Percentiles rank a stretch among this genome's conserved stretches.
phyloP scores from a whole-genome alignment of 306 rosid genomes.

The Carpinus fangiana region DNA sequence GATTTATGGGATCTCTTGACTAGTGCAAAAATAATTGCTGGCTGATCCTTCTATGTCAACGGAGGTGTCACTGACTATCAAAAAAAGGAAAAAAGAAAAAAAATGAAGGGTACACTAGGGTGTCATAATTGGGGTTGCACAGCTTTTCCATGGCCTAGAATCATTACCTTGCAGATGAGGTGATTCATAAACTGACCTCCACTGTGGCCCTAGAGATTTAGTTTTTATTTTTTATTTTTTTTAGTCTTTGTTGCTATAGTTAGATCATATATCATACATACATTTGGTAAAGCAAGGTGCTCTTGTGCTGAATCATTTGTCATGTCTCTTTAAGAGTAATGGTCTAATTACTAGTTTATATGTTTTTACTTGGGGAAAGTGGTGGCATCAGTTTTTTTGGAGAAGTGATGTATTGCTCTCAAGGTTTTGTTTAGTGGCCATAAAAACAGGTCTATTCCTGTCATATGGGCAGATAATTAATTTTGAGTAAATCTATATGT shows the following conservation, averaged over 20 bases:
- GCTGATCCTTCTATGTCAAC: not conserved
- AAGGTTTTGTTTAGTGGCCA: not conserved
- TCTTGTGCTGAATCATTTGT: not conserved
- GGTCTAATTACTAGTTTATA: not conserved
- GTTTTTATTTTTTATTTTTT: not conserved
- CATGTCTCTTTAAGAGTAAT: not conserved
- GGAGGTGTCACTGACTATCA: conserved; percentile 1
- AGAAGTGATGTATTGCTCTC: not conserved
- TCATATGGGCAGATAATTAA: not conserved
- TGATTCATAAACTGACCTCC: conserved; percentile 17
- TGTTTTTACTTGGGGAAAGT: not conserved
- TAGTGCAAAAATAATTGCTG: conserved; percentile 9
- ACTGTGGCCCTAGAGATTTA: not conserved
- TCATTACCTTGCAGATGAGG: conserved; percentile 11
- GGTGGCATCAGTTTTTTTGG: not conserved
- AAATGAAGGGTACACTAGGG: not conserved
- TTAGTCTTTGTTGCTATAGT: not conserved
- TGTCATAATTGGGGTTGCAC: not conserved
- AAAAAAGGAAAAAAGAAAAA: not conserved
- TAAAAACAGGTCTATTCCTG: not conserved
- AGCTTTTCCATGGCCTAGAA: not conserved
- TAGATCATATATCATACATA: not conserved
- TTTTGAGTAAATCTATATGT: not conserved
- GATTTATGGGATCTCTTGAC: conserved; percentile 10
- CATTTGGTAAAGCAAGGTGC: not conserved